phyloP scores from a whole-genome alignment of 2,329 filamentous ascomycete genomes.

The Diaporthe destruens region DNA sequence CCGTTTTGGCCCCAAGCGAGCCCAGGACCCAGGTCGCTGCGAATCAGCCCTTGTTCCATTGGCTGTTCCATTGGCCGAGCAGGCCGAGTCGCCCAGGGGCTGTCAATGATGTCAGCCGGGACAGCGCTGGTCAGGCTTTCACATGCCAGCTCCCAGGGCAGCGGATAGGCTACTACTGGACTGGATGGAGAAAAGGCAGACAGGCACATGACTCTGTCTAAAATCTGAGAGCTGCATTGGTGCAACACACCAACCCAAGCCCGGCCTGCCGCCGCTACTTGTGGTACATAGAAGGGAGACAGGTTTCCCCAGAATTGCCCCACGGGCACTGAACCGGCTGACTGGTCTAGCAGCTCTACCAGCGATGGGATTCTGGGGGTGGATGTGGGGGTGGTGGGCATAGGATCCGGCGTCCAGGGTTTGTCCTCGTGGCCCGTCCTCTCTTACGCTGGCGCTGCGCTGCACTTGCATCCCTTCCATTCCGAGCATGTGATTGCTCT shows the following conservation, averaged over 20 bases:
- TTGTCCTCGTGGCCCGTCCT: constrained; percentile 36
- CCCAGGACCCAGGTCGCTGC: not conserved
- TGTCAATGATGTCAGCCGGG: constrained; percentile 40
- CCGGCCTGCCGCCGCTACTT: constrained; percentile 23
- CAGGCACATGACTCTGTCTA: constrained; percentile 38
- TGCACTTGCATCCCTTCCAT: not conserved
- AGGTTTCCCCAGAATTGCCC: constrained; percentile 31
- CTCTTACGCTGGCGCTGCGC: constrained; percentile 29
- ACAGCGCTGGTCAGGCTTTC: constrained; percentile 19
- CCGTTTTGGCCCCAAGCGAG: constrained; percentile 17
- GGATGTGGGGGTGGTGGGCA: constrained; percentile 9
- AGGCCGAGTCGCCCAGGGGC: constrained; percentile 24
- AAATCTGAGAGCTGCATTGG: constrained; percentile 17
- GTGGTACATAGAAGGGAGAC: constrained; percentile 21
- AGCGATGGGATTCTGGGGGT: constrained; percentile 8
- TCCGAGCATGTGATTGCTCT: constrained; percentile 33
- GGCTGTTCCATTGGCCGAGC: constrained; percentile 38
- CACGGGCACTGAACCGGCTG: not conserved
- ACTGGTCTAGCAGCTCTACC: not conserved
- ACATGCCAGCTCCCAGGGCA: constrained; percentile 36
- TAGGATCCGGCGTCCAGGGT: constrained; percentile 13
- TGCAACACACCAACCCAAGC: constrained; percentile 26
- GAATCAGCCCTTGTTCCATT: constrained; percentile 32
- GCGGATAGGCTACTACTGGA: not conserved
- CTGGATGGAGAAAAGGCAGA: constrained; percentile 7